A percentile compares a stretch with the other conserved stretches of the same genome.
These are phyloP conservation scores for Cercophora newfieldiana DNA, from an alignment of 495 filamentous ascomycete genomes.

Conservation along the genomic window DNA sequence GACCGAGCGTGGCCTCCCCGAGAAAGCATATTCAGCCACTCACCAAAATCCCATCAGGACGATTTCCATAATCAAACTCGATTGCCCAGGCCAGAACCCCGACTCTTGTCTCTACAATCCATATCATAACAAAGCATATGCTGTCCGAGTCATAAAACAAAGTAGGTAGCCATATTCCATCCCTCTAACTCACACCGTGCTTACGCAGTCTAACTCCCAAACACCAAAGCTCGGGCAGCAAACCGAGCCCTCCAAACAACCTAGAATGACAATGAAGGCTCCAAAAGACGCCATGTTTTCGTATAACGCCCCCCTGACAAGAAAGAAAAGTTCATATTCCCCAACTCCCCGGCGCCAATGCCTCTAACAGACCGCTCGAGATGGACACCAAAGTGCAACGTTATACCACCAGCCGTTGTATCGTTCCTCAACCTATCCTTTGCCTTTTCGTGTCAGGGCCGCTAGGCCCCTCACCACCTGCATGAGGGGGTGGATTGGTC, in stretches of 20 bases:
- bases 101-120: not conserved
- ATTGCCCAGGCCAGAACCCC: not conserved
- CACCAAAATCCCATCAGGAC: no score
- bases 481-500: constrained; percentile 29
- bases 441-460: constrained; percentile 45
- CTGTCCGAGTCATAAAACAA: not conserved
- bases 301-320: not conserved
- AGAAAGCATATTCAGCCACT: no score
- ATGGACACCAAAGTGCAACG: not conserved
- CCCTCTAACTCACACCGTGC: not conserved
- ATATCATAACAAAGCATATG: not conserved
- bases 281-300: no score
- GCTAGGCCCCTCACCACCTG: constrained; percentile 6
- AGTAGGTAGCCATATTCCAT: not conserved
- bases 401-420: not conserved
- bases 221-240: not conserved
- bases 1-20: no score
- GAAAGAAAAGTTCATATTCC: not conserved
- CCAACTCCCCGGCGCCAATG: not conserved
- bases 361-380: not conserved
- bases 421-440: constrained; percentile 31
- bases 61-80: not conserved
- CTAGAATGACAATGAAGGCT: no score
- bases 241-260: not conserved
- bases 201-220: not conserved